Evolutionary conservation across 139 green algal species (phyloP), one percentile per base, ranked within the genome.

Genomic region (Zygnema circumcarinatum): DNA sequence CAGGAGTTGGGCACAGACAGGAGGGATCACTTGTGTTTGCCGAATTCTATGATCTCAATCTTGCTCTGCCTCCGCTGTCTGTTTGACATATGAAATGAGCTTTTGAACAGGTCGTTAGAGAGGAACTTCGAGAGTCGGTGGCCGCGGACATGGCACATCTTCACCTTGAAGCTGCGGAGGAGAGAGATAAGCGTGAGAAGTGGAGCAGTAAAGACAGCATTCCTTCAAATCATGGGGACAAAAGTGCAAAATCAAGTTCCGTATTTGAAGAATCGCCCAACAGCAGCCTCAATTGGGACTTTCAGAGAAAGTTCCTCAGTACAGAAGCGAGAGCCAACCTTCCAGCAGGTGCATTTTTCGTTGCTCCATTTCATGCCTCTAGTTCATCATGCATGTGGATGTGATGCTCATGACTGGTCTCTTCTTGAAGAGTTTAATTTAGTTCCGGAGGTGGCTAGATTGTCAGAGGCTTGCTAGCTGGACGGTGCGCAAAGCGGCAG

Each of bases 281-380:
- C n/a, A n/a, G n/a, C n/a, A n/a, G n/a, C n/a, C n/a, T 29, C 7
- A 79, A 36, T 22, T 25, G 20, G 83, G 93, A 91, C 54, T 94
- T 94, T 52, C 93, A 95, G 90, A 85, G 91, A 21, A 95, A 95
- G 90, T 90, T 95, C 47, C 47, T 16, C 7, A 16, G 47, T 16
- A 16, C 16, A 25, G 47, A 62, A 16, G 47, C 62, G 32, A 82
- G 35, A 56, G 75, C 75, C 69, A 39, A 16, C 11, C 35, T 78
- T 40, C 36, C 36, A 25, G 7, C 69, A 53, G 35, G 69, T 62
- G 69, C 11, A 11, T 78, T 42, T 53, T 11, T 53, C 69, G 7
- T 40, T 72, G 29, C 29, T 29, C 56, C 56, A 35, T 35, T 35
- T 35, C 56, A 72, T 29, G 29, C 56, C 29, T 72, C 29, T 29